Evolutionary conservation across 1,139 yeast species (phyloP).

Genomic region (Hansenula lynferdii): DNA sequence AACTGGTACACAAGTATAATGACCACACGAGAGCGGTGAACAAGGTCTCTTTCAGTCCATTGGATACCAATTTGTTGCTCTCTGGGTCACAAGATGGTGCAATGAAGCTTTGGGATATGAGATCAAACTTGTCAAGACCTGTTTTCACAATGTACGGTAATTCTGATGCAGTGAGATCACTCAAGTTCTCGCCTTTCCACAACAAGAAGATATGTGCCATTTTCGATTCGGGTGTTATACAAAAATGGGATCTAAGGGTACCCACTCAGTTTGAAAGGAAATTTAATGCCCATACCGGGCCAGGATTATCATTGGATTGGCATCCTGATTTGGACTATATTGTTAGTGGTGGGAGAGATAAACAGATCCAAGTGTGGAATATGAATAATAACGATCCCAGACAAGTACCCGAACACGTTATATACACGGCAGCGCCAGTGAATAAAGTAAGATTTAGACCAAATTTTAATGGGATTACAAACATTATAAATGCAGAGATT

Average conservation of each 20-base stretch:
- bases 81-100: slow-evolving; percentile 94
- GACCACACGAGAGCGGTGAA: slow-evolving; percentile 84
- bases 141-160: slow-evolving; percentile 28
- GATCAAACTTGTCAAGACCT: slow-evolving; percentile 35
- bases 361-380: slow-evolving; percentile 77
- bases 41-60: slow-evolving; percentile 64
- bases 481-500: slow-evolving; percentile 47
- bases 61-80: slow-evolving; percentile 52
- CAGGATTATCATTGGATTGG: slow-evolving; percentile 85
- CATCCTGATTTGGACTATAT: slow-evolving; percentile 81
- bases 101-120: slow-evolving; percentile 82
- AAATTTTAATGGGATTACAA: slow-evolving; percentile 37
- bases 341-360: slow-evolving; percentile 92
- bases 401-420: slow-evolving; percentile 59
- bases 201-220: slow-evolving; percentile 57
- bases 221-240: slow-evolving; percentile 85
- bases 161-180: slow-evolving; percentile 59
- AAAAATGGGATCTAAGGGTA: slow-evolving; percentile 77
- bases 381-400: slow-evolving; percentile 30
- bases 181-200: slow-evolving; percentile 53
- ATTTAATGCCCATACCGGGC: slow-evolving; percentile 88
- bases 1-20: slow-evolving; percentile 40
- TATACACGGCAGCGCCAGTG: slow-evolving; percentile 62
- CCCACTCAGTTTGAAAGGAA: slow-evolving; percentile 57
- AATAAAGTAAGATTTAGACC: slow-evolving; percentile 52